Percentiles rank a stretch among this genome's conserved stretches.
Evolutionary conservation across 495 filamentous ascomycete species (phyloP).

Genomic region (Durotheca rogersii): DNA sequence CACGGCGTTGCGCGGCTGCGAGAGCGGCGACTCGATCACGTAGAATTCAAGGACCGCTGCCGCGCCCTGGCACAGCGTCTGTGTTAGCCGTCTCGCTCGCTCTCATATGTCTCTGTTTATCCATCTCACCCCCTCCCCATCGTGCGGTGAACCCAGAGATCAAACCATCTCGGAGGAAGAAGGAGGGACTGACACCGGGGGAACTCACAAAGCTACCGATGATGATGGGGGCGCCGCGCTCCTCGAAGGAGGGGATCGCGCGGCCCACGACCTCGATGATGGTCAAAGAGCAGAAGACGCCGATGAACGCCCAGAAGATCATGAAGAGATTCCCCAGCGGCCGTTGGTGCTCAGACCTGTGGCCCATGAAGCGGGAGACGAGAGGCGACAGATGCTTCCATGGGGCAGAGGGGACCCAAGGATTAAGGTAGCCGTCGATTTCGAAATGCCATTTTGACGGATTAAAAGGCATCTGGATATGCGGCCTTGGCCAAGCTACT

Average conservation of each 20-base stretch:
- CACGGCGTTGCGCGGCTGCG: constrained; percentile 78
- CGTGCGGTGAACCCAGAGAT: neutral
- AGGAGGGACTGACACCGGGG: neutral
- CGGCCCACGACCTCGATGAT: constrained; percentile 48
- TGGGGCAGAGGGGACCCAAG: constrained; percentile 54
- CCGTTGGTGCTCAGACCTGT: constrained; percentile 39
- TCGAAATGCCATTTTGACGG: constrained; percentile 55
- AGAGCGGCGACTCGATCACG: constrained; percentile 75
- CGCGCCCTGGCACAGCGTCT: constrained; percentile 58
- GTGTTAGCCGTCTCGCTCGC: constrained; percentile 1
- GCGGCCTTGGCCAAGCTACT: no score
- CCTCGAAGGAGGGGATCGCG: constrained; percentile 39
- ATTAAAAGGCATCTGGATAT: constrained; percentile 21
- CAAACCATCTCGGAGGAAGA: neutral
- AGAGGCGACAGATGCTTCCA: constrained; percentile 48
- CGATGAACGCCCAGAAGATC: constrained; percentile 54
- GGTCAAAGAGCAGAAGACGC: constrained; percentile 47
- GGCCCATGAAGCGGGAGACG: constrained; percentile 54
- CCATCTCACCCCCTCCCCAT: neutral
- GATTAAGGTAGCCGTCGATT: constrained; percentile 66
- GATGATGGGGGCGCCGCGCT: constrained; percentile 47
- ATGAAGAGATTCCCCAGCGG: constrained; percentile 52
- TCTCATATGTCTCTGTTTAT: no score
- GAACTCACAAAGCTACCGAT: constrained; percentile 53
- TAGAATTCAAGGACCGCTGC: constrained; percentile 75